Evolutionary conservation across 2,329 filamentous ascomycete species (phyloP).

Genomic region (Myriosclerotinia duriaeana): DNA sequence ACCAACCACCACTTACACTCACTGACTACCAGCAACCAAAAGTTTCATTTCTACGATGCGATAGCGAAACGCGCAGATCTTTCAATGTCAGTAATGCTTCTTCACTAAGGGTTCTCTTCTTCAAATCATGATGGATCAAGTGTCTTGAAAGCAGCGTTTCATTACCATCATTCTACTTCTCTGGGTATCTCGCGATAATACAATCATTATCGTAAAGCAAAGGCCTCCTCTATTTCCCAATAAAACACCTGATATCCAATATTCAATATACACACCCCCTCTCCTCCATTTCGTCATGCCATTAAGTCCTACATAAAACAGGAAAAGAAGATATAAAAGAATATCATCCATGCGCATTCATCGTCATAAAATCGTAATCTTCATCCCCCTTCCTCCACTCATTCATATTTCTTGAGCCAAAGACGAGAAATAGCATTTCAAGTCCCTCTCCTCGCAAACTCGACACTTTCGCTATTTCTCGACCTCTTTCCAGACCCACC

Average conservation of each 20-base stretch:
- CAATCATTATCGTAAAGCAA: not conserved
- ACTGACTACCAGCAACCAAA: not conserved
- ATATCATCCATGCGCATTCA: not conserved
- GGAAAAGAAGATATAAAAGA: not conserved
- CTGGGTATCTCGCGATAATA: constrained; percentile 10
- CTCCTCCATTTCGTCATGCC: not conserved
- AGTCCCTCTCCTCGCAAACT: constrained; percentile 11
- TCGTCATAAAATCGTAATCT: not conserved
- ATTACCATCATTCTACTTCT: not conserved
- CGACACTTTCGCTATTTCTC: constrained; percentile 13
- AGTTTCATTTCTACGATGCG: not conserved
- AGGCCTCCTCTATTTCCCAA: not conserved
- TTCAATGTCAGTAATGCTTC: not conserved
- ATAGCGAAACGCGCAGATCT: not conserved
- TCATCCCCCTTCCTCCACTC: not conserved
- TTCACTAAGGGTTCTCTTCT: not conserved
- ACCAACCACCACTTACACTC: too few species aligned
- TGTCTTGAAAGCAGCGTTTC: not conserved
- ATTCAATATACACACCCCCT: not conserved
- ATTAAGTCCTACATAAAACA: not conserved
- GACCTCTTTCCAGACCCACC: not conserved
- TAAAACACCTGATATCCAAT: not conserved
- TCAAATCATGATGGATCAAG: too few species aligned
- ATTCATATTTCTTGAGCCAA: not conserved
- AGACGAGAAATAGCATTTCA: not conserved